These are phyloP conservation scores for Coemansia sp. DNA, from an alignment of 192 early-diverging fungal genomes.

Conservation along the genomic window DNA sequence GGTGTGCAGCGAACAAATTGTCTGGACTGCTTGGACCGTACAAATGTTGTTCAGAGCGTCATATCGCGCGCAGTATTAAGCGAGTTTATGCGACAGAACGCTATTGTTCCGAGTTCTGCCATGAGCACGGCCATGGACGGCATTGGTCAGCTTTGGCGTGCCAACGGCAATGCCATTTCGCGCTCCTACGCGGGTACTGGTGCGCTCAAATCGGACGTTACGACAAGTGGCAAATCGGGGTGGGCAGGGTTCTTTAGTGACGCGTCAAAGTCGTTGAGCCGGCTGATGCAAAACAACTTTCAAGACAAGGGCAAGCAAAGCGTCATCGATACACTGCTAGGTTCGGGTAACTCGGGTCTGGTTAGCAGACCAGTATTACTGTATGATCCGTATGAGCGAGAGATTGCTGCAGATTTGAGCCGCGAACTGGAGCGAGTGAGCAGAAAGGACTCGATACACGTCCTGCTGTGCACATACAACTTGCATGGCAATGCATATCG, in stretches of 20 bases:
- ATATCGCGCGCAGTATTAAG: slow-evolving; percentile 58
- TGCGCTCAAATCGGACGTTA: slow-evolving; percentile 88
- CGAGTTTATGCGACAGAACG: slow-evolving; percentile 44
- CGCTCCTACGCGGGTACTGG: slow-evolving; percentile 96
- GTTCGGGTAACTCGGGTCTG: slow-evolving; percentile 46
- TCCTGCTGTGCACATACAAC: slow-evolving; percentile 90
- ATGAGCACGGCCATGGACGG: slow-evolving; percentile 34
- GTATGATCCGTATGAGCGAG: slow-evolving; percentile 39
- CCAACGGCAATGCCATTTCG: slow-evolving; percentile 90
- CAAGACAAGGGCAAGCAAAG: slow-evolving; percentile 93
- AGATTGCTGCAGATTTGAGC: slow-evolving; percentile 27
- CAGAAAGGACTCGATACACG: slow-evolving; percentile 53
- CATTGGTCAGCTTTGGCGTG: slow-evolving; percentile 71
- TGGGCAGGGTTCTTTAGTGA: slow-evolving; percentile 79
- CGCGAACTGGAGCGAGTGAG: slow-evolving; percentile 35
- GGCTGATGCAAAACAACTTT: slow-evolving; percentile 95
- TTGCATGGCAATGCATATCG: slow-evolving; percentile 77
- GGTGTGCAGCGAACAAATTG: slow-evolving; percentile 94
- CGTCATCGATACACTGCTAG: slow-evolving; percentile 86
- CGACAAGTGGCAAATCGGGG: slow-evolving; percentile 79
- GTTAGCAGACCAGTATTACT: slow-evolving; percentile 36
- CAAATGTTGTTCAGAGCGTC: slow-evolving; percentile 88
- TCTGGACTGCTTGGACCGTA: slow-evolving; percentile 83
- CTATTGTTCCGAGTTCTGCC: slow-evolving; percentile 4
- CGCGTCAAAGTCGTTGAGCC: slow-evolving; percentile 87